These are phyloP conservation scores for Cercospora sp. DNA, from an alignment of 2,329 filamentous ascomycete species.

Conservation along the genomic window DNA sequence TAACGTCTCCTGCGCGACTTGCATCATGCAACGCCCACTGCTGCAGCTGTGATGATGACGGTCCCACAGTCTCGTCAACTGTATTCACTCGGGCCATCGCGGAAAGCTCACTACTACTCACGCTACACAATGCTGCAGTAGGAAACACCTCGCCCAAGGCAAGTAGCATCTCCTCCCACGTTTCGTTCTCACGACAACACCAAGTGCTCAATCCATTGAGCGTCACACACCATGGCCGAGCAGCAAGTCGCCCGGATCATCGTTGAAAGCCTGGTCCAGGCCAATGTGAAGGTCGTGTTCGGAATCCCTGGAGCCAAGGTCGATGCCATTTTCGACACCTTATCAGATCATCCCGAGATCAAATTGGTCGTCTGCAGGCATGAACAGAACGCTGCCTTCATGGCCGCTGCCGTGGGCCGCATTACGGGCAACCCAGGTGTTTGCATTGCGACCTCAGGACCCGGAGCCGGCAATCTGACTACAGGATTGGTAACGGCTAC, in stretches of 20 bases:
- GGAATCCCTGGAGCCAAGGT: conserved; percentile 50
- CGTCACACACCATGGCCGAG: conserved; percentile 24
- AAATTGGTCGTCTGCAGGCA: conserved; percentile 51
- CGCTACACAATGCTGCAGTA: background rate
- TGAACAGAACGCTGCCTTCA: conserved; percentile 55
- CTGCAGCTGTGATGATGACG: conserved; percentile 6
- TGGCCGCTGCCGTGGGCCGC: conserved; percentile 51
- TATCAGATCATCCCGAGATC: conserved; percentile 51
- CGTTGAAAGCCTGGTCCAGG: conserved; percentile 42
- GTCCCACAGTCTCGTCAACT: background rate
- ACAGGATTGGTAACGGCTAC: conserved; percentile 52
- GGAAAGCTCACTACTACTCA: conserved; percentile 8
- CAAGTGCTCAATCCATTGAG: background rate
- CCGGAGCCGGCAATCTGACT: conserved; percentile 51
- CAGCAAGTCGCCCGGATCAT: conserved; percentile 39
- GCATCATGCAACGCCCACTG: background rate
- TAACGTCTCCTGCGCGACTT: conserved; percentile 5
- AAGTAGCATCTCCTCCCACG: background rate
- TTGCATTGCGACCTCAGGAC: conserved; percentile 52
- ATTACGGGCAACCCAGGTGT: conserved; percentile 52
- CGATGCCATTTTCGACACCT: conserved; percentile 52
- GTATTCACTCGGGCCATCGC: background rate
- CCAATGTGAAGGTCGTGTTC: conserved; percentile 51
- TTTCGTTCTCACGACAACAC: background rate
- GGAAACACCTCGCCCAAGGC: conserved; percentile 3